A percentile compares a stretch with the other conserved stretches of the same genome.
phyloP scores from a whole-genome alignment of 352 stramenopile genomes.

The Lagenidium sp. region DNA sequence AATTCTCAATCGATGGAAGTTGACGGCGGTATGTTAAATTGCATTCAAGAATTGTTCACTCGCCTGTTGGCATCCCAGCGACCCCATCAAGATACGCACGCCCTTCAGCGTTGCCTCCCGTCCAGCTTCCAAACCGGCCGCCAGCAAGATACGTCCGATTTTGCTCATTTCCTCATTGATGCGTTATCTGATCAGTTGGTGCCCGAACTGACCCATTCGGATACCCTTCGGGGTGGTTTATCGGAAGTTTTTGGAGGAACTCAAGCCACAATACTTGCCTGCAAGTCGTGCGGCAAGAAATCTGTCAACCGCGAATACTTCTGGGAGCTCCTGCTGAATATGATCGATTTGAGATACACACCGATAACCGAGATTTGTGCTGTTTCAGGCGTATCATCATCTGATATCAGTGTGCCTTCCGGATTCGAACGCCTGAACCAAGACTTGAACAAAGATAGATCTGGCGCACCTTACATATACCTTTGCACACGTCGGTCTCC shows the following conservation, averaged over 20 bases:
- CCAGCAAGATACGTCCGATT: slow-evolving; percentile 84
- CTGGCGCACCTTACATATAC: slow-evolving; percentile 70
- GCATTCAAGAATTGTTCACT: slow-evolving; percentile 67
- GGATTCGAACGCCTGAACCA: slow-evolving; percentile 76
- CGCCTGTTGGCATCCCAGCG: slow-evolving; percentile 63
- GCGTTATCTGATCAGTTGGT: slow-evolving; percentile 65
- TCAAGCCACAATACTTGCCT: slow-evolving; percentile 75
- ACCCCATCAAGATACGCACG: slow-evolving; percentile 53
- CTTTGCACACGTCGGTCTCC: slow-evolving; percentile 70
- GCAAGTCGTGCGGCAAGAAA: slow-evolving; percentile 74
- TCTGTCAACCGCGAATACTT: slow-evolving; percentile 84
- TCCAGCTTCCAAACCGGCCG: slow-evolving; percentile 69
- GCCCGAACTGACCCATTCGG: no score
- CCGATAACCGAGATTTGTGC: slow-evolving; percentile 75
- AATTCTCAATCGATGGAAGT: no score
- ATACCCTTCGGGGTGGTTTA: slow-evolving; percentile 50
- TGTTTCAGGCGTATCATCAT: slow-evolving; percentile 61
- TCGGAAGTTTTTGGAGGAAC: slow-evolving; percentile 67
- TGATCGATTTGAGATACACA: slow-evolving; percentile 85
- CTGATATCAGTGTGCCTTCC: slow-evolving; percentile 51
- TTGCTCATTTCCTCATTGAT: slow-evolving; percentile 82
- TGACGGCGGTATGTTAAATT: slow-evolving; percentile 49
- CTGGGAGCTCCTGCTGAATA: slow-evolving; percentile 84
- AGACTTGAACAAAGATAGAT: slow-evolving; percentile 81
- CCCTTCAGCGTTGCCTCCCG: slow-evolving; percentile 60